Evolutionary conservation across 1,139 yeast genomes (phyloP).

Genomic region (Debaryomycetaceae sp.): DNA sequence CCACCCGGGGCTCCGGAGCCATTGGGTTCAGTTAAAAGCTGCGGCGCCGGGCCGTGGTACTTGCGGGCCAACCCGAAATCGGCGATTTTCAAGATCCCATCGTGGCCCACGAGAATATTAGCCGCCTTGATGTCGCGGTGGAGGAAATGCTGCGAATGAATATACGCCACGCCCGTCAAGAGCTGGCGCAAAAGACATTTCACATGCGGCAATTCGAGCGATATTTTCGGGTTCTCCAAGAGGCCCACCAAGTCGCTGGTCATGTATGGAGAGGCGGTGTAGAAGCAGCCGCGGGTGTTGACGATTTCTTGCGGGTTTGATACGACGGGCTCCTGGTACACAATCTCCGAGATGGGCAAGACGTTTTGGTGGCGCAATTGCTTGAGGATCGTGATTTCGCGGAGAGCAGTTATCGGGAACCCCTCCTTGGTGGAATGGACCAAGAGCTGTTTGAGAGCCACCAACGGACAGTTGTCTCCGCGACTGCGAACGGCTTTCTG

Average conservation of each 20-base stretch:
- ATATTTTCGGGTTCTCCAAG: slow-evolving; percentile 72
- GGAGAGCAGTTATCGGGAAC: slow-evolving; percentile 88
- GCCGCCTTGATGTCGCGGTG: slow-evolving; percentile 96
- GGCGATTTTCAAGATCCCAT: slow-evolving; percentile 72
- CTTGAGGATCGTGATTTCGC: slow-evolving; percentile 83
- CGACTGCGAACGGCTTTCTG: slow-evolving; percentile 31
- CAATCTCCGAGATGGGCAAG: slow-evolving; percentile 72
- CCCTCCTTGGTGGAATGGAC: slow-evolving; percentile 83
- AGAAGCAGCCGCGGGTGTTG: slow-evolving; percentile 46
- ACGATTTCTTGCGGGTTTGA: slow-evolving; percentile 20
- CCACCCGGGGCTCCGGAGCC: slow-evolving; percentile 41
- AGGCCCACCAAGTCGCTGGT: slow-evolving; percentile 87
- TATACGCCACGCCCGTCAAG: slow-evolving; percentile 66
- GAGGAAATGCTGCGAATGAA: slow-evolving; percentile 60
- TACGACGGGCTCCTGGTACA: slow-evolving; percentile 49
- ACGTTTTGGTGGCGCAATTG: slow-evolving; percentile 60
- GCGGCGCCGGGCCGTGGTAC: slow-evolving; percentile 63
- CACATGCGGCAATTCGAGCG: slow-evolving; percentile 52
- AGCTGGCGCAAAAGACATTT: slow-evolving; percentile 79
- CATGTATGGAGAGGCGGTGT: slow-evolving; percentile 91
- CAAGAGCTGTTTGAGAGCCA: slow-evolving; percentile 64
- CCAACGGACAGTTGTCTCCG: slow-evolving; percentile 10
- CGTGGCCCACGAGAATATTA: slow-evolving; percentile 66
- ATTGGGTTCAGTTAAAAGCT: slow-evolving; percentile 25
- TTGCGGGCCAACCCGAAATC: slow-evolving; percentile 85